Evolutionary conservation across 805 yeast genomes (phyloP), one percentile per base, ranked within the genome.

Genomic region (Candida koratica): DNA sequence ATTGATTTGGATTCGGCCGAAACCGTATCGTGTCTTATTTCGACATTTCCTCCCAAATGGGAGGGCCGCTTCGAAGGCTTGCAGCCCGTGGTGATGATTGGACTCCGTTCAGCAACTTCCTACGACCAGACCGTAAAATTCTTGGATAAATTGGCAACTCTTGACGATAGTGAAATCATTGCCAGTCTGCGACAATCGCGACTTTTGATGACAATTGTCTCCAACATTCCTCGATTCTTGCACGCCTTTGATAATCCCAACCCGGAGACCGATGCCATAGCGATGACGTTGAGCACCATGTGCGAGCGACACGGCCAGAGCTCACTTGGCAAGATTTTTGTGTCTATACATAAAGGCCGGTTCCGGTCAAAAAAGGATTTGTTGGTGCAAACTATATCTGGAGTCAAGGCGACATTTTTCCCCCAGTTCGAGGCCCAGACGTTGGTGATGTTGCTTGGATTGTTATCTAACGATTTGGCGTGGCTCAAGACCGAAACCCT

Each of bases 1-100:
- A 85, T 90, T 50, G 96, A 87, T 53, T 62, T 87, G 34, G 88
- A 84, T 44, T 79, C 95, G 0, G 84, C 81, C 0, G 95, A 84
- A 37, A 85, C 95, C 0, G 90, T 88, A 1, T 77, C 82, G 16
- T 81, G 94, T 55, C 68, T 89, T 41, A 76, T 85, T 12, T 75
- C 93, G 0, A 84, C 93, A 0, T 93, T 89, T 53, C 99, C 99
- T 0, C 79, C 93, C 0, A 82, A 84, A 39, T 93, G 97, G 98
- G 96, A 89, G 52, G 96, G 97, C 1, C 74, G 79, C 38, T 93
- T 88, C 56, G 90, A 82, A 51, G 97, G 97, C 0, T 64, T 93
- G 5, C 95, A 88, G 49, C 80, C 75, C 29, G 70, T 83, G 13
- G 77, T 89, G 0, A 66, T 87, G 73, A 75, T 79, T 30, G 99